phyloP scores from a whole-genome alignment of 805 yeast species.

The Jamesozyma gamospora region DNA sequence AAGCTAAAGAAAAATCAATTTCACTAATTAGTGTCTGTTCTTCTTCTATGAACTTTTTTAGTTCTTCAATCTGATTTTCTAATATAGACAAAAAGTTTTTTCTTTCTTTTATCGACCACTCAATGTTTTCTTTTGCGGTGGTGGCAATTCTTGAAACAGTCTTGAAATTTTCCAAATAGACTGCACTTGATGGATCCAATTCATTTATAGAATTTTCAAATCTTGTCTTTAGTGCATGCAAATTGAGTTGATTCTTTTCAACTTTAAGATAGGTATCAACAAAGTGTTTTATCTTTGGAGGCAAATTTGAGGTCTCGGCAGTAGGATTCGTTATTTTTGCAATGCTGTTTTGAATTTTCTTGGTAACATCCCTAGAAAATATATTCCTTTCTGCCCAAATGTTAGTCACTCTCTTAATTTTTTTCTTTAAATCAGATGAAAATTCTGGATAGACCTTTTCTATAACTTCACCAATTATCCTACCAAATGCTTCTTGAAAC shows the following conservation, averaged over 20 bases:
- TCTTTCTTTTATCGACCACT: conserved; percentile 23
- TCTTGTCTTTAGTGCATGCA: conserved; percentile 19
- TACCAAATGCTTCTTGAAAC: conserved; percentile 23
- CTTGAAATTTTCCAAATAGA: conserved; percentile 21
- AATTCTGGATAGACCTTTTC: conserved; percentile 28
- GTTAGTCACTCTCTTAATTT: conserved; percentile 45
- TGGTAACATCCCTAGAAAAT: conserved; percentile 29
- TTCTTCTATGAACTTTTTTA: conserved; percentile 19
- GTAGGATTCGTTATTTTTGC: conserved; percentile 2
- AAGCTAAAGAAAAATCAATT: conserved; percentile 16
- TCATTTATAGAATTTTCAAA: conserved; percentile 23
- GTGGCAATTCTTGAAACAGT: conserved; percentile 27
- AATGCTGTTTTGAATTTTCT: conserved; percentile 2
- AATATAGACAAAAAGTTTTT: conserved; percentile 20
- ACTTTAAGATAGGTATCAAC: conserved; percentile 17
- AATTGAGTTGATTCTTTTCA: conserved; percentile 16
- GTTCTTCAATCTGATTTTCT: conserved; percentile 18
- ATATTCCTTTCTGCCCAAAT: conserved; percentile 62
- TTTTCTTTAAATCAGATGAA: conserved; percentile 38
- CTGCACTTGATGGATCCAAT: conserved; percentile 21
- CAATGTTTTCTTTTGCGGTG: conserved; percentile 21
- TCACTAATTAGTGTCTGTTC: conserved; percentile 23
- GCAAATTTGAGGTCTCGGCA: conserved; percentile 19
- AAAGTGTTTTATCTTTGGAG: conserved; percentile 28
- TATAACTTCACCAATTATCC: conserved; percentile 28